phyloP scores from a whole-genome alignment of 768 basidiomycete species.

The Auricularia auricula-judae region DNA sequence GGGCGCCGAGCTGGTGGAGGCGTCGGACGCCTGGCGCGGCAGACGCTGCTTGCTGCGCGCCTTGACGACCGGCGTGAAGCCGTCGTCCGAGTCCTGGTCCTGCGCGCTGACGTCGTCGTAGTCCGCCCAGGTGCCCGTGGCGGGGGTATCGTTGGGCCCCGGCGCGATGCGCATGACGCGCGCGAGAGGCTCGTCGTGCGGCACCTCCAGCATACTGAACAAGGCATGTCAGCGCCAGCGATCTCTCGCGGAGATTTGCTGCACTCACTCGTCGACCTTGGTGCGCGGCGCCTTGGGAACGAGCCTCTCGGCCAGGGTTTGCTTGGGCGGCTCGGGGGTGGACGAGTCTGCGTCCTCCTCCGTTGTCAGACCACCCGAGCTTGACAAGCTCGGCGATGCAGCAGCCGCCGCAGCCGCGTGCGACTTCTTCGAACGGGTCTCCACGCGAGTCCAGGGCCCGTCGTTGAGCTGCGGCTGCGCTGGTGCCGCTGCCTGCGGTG shows the following conservation, averaged over 20 bases:
- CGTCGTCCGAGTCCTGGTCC: conserved; percentile 42
- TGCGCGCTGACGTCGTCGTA: conserved; percentile 50
- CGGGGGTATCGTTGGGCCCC: conserved; percentile 37
- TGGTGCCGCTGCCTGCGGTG: background rate
- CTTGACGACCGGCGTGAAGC: conserved; percentile 66
- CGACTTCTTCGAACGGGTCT: background rate
- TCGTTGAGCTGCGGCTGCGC: background rate
- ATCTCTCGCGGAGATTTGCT: background rate
- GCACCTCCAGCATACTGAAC: conserved; percentile 50
- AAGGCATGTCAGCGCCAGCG: conserved; percentile 2
- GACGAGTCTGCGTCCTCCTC: background rate
- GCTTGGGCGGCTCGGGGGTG: conserved; percentile 9
- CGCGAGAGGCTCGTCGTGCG: conserved; percentile 43
- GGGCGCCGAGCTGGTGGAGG: background rate
- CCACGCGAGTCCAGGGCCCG: background rate
- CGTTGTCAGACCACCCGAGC: background rate
- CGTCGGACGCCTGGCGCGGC: conserved; percentile 8
- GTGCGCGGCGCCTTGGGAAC: conserved; percentile 58
- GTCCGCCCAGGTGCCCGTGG: conserved; percentile 60
- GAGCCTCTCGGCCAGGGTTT: conserved; percentile 50
- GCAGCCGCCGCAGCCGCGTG: background rate
- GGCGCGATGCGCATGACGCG: conserved; percentile 63
- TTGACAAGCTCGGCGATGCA: background rate
- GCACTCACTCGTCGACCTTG: conserved; percentile 56
- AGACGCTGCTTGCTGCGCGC: conserved; percentile 31